These are phyloP conservation scores for Mortierella hygrophila DNA, from an alignment of 192 early-diverging fungal species.

Conservation along the genomic window DNA sequence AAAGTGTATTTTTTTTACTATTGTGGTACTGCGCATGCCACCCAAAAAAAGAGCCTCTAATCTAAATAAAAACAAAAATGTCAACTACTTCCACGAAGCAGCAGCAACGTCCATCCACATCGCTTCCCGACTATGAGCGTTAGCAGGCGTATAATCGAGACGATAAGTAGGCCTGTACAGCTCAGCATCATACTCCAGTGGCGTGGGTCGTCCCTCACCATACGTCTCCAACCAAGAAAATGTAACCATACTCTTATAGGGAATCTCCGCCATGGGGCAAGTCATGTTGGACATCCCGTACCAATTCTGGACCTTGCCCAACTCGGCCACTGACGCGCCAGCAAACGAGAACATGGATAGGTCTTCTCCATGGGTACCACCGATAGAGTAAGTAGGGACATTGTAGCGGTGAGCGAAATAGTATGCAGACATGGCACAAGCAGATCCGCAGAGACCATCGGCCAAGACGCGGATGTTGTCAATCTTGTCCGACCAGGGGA, in stretches of 20 bases:
- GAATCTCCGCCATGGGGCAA: not conserved
- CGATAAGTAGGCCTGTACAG: conserved; percentile 12
- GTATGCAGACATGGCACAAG: conserved; percentile 20
- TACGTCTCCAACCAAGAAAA: not conserved
- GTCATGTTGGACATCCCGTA: not conserved
- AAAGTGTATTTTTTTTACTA: no score
- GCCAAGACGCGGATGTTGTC: conserved; percentile 22
- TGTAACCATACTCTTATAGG: not conserved
- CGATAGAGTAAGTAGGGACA: conserved; percentile 22
- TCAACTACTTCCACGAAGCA: conserved; percentile 12
- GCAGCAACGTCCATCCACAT: conserved; percentile 22
- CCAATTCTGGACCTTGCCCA: not conserved
- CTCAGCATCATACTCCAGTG: conserved; percentile 19
- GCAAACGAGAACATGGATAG: conserved; percentile 32
- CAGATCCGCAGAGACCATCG: conserved; percentile 35
- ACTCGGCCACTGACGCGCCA: not conserved
- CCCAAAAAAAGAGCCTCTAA: no score
- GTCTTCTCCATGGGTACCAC: not conserved
- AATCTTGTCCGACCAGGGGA: conserved; percentile 24
- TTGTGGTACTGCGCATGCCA: no score
- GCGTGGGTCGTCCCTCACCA: not conserved
- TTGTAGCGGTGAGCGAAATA: conserved; percentile 6
- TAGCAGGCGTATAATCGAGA: conserved; percentile 30
- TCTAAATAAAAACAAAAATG: no score
- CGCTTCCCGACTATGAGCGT: conserved; percentile 10